Base-by-base conservation (phyloP, 805 yeast species). In the Cyberlindnera petersonii region DNA sequence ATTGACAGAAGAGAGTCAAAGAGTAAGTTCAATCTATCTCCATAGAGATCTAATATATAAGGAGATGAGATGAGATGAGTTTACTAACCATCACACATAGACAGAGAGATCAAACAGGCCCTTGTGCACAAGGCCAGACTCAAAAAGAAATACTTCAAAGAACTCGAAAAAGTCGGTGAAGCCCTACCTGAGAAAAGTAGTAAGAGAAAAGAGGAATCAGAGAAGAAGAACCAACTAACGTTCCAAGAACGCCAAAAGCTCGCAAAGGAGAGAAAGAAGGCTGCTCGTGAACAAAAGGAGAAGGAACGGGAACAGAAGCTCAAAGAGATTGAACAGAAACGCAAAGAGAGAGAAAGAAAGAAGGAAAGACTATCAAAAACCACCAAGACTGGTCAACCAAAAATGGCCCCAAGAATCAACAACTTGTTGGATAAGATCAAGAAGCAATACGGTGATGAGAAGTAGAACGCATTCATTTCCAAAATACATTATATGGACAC, bases 401-500 rank as follows among this genome's bases (percentile, higher is more conserved):
- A 76, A 31, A 86, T 89, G 91, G 96, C 87, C 0, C 94, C 96
- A 13, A 75, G 94, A 60, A 86, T 89, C 42, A 81, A 77, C 40
- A 75, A 78, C 50, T 65, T 89, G 31, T 68, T 89, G 34, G 93
- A 83, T 38, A 86, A 87, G 60, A 85, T 89, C 44, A 79, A 75
- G 54, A 62, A 61, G 21, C 80, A 76, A 46, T 54, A 48, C 30
- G 49, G 46, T 19, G 38, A 46, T 14, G 35, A 35, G 5, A 19
- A 22, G n/a, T n/a, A n/a, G n/a, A n/a, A n/a, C n/a, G n/a, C n/a
- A n/a, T n/a, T n/a, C n/a, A n/a, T n/a, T n/a, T n/a, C n/a, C n/a
- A 6, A 23, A 24, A 24, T 26, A 33, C 21, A 10, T 27, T 22
- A 48, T 22, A 35, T 34, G 4, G 40, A 39, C 8, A 49, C 38